These are phyloP conservation scores for Penstemon davidsonii DNA, from an alignment of 257 asterid species.

Conservation along the genomic window DNA sequence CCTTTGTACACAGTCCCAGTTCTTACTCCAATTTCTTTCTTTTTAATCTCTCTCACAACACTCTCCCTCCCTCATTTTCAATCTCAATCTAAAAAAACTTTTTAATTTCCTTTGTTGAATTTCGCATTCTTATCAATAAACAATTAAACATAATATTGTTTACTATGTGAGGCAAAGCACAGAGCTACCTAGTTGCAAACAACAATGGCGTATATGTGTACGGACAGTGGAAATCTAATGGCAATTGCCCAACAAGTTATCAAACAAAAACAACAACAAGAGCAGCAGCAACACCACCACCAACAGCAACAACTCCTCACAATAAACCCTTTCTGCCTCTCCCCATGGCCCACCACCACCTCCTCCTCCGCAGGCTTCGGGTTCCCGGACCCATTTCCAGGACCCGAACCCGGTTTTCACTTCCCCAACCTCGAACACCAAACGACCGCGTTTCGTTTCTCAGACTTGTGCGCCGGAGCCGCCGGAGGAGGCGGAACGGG, in stretches of 20 bases:
- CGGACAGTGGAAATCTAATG: constrained; percentile 98
- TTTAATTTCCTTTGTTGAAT: neutral
- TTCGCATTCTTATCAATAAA: neutral
- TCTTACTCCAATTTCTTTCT: neutral
- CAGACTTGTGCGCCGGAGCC: constrained; percentile 56
- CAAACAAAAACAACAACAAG: constrained; percentile 90
- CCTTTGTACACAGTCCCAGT: too few relatives aligned
- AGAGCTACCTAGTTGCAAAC: too few relatives aligned
- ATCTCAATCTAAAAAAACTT: too few relatives aligned
- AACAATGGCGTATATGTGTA: constrained; percentile 90
- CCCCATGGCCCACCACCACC: constrained; percentile 33
- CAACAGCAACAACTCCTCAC: constrained; percentile 53
- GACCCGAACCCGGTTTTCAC: constrained; percentile 62
- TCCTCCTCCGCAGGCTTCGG: constrained; percentile 49
- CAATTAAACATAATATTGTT: neutral
- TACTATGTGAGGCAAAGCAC: constrained; percentile 25
- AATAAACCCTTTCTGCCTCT: constrained; percentile 54
- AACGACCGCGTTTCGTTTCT: constrained; percentile 53
- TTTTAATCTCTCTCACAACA: neutral
- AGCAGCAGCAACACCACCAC: constrained; percentile 71
- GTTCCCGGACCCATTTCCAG: constrained; percentile 72
- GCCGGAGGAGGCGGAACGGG: constrained; percentile 29
- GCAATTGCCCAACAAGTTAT: constrained; percentile 97
- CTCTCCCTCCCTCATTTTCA: neutral
- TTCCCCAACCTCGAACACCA: constrained; percentile 65